Evolutionary conservation across 2,329 filamentous ascomycete genomes (phyloP).

Genomic region (Microdochium paspali): DNA sequence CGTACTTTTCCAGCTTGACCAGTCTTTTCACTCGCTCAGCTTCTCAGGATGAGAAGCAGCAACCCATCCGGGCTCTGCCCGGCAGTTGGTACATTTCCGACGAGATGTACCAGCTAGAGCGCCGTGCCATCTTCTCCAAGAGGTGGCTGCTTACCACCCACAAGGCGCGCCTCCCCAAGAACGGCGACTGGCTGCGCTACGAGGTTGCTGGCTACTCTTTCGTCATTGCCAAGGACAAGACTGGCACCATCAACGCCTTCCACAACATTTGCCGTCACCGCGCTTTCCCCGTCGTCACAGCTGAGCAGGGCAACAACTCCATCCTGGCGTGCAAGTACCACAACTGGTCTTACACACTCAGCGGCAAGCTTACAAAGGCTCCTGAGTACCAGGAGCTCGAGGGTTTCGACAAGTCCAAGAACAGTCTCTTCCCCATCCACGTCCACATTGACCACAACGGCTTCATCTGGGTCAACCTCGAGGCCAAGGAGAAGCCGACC

Average conservation of each 20-base stretch:
- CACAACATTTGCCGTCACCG: slow-evolving; percentile 55
- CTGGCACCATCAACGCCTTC: slow-evolving; percentile 45
- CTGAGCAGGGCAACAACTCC: slow-evolving; percentile 36
- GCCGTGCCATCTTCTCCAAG: slow-evolving; percentile 46
- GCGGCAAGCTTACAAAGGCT: slow-evolving; percentile 49
- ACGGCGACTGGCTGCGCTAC: slow-evolving; percentile 48
- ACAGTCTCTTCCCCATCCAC: slow-evolving; percentile 46
- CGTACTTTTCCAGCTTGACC: background rate
- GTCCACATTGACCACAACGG: slow-evolving; percentile 41
- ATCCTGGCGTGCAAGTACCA: slow-evolving; percentile 53
- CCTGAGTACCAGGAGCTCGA: slow-evolving; percentile 46
- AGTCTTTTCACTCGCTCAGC: background rate
- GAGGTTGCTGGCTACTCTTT: slow-evolving; percentile 46
- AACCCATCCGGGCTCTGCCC: slow-evolving; percentile 27
- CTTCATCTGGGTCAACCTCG: slow-evolving; percentile 51
- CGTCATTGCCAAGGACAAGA: slow-evolving; percentile 38
- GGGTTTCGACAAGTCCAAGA: slow-evolving; percentile 46
- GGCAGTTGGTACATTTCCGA: slow-evolving; percentile 40
- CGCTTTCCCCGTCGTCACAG: slow-evolving; percentile 47
- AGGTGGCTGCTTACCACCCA: slow-evolving; percentile 48
- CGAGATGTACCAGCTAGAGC: slow-evolving; percentile 48
- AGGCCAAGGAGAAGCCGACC: slow-evolving; percentile 31
- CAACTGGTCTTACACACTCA: slow-evolving; percentile 51
- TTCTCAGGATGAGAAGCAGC: background rate
- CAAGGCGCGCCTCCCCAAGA: slow-evolving; percentile 35